Conservation (phyloP, 1,284 basidiomycete species). For the Ustilago lituana region DNA sequence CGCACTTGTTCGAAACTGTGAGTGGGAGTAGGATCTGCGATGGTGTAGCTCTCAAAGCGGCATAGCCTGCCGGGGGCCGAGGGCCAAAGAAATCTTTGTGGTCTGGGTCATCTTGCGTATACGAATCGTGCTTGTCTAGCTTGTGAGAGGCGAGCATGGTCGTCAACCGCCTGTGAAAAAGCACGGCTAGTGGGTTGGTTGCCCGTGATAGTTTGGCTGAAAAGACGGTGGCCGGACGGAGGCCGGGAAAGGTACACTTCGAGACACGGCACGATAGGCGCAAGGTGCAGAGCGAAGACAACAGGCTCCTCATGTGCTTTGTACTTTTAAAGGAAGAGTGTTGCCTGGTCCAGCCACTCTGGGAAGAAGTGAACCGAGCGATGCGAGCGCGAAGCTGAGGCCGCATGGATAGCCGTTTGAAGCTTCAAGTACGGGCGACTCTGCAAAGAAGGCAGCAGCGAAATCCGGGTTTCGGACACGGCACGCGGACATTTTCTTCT, state of each 20-base stretch:
- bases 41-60: slow-evolving; percentile 22
- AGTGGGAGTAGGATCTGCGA: slow-evolving; percentile 59
- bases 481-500: neutral
- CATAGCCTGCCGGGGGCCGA: slow-evolving; percentile 46
- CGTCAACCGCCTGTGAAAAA: neutral
- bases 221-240: too few species aligned
- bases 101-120: slow-evolving; percentile 10
- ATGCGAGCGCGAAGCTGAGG: too few species aligned
- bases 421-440: too few species aligned
- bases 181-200: too few species aligned
- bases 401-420: slow-evolving; percentile 14
- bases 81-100: slow-evolving; percentile 37
- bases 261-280: too few species aligned
- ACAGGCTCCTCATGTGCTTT: slow-evolving; percentile 19
- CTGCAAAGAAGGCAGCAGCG: too few species aligned
- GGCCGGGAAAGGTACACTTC: too few species aligned
- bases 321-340: too few species aligned
- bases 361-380: neutral
- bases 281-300: neutral
- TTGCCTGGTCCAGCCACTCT: slow-evolving; percentile 6
- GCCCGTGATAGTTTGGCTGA: too few species aligned
- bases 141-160: slow-evolving; percentile 4
- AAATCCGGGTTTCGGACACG: too few species aligned
- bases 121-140: slow-evolving; percentile 9
- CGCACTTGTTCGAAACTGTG: slow-evolving; percentile 64